Conservation (phyloP, 2,329 filamentous ascomycete species). For the Cordyceps militaris region DNA sequence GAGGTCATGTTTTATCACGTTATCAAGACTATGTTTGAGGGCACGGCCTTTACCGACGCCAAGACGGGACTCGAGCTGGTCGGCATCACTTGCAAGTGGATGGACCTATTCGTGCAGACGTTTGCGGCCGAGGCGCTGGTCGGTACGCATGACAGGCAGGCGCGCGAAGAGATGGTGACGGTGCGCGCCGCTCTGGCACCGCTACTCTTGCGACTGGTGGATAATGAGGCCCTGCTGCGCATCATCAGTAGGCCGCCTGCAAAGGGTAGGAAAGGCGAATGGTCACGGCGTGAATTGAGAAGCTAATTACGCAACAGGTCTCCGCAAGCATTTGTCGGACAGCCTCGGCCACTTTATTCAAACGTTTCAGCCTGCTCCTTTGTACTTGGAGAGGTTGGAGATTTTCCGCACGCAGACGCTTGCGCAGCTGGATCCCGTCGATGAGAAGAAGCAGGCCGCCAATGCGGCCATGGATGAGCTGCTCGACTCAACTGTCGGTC, state of each 20-base stretch:
- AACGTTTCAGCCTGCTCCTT: constrained; percentile 49
- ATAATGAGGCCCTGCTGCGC: constrained; percentile 49
- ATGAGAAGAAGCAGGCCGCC: constrained; percentile 43
- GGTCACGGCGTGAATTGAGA: not conserved
- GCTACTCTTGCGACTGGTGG: constrained; percentile 53
- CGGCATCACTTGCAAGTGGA: constrained; percentile 49
- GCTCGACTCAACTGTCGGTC: constrained; percentile 47
- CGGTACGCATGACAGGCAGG: constrained; percentile 35
- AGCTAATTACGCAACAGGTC: constrained; percentile 25
- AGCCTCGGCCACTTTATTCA: constrained; percentile 48
- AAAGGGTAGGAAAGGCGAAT: constrained; percentile 37
- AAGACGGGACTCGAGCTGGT: constrained; percentile 45
- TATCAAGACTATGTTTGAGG: constrained; percentile 70
- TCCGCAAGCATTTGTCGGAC: constrained; percentile 42
- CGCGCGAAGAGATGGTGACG: constrained; percentile 51
- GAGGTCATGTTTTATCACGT: constrained; percentile 93
- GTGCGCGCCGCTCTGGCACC: constrained; percentile 58
- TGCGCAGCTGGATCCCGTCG: constrained; percentile 45
- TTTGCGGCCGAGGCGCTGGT: constrained; percentile 43
- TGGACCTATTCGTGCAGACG: constrained; percentile 47
- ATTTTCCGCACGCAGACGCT: constrained; percentile 52
- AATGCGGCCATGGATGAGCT: constrained; percentile 49
- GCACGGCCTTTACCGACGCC: constrained; percentile 37
- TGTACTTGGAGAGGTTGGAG: constrained; percentile 48
- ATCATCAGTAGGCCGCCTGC: constrained; percentile 46